Evolutionary conservation across 2,329 filamentous ascomycete genomes (phyloP).

Genomic region (Stagonosporopsis cucurbitacearum): DNA sequence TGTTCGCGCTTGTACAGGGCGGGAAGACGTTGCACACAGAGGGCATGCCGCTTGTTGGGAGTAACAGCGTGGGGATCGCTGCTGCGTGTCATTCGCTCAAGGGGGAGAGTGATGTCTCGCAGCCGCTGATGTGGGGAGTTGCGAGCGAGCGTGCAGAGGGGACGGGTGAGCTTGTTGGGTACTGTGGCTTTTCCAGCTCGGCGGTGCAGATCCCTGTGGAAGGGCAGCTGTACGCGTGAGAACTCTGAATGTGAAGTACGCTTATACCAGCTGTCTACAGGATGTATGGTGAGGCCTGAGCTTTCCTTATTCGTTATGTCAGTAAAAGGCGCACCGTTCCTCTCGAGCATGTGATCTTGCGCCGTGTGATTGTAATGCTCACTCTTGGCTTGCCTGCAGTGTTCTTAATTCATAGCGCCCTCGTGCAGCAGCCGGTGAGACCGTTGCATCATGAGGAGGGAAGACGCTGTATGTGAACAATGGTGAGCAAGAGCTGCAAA

Average conservation of each 20-base stretch:
- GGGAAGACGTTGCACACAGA: slow-evolving; percentile 77
- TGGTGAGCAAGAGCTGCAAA: neutral
- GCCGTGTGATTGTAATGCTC: slow-evolving; percentile 3
- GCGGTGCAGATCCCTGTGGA: neutral
- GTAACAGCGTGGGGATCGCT: slow-evolving; percentile 57
- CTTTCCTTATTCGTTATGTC: slow-evolving; percentile 9
- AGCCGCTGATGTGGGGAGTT: slow-evolving; percentile 21
- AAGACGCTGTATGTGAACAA: no score
- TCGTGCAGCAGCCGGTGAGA: slow-evolving; percentile 1
- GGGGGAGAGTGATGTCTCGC: slow-evolving; percentile 1
- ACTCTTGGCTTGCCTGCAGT: neutral
- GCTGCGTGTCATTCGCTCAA: slow-evolving; percentile 22
- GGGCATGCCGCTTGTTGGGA: slow-evolving; percentile 78
- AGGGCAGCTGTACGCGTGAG: neutral
- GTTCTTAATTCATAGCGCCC: slow-evolving; percentile 5
- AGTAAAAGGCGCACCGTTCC: slow-evolving; percentile 5
- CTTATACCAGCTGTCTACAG: slow-evolving; percentile 11
- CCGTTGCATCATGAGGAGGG: slow-evolving; percentile 5
- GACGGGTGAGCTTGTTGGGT: slow-evolving; percentile 10
- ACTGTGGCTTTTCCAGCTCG: slow-evolving; percentile 11
- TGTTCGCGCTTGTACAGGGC: slow-evolving; percentile 57
- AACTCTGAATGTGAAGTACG: no score
- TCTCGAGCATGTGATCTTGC: slow-evolving; percentile 1
- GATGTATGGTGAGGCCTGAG: no score
- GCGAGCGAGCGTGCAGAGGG: neutral